These are phyloP conservation scores for Tricholoma bakamatsutake DNA, from an alignment of 768 basidiomycete species.

Conservation along the genomic window DNA sequence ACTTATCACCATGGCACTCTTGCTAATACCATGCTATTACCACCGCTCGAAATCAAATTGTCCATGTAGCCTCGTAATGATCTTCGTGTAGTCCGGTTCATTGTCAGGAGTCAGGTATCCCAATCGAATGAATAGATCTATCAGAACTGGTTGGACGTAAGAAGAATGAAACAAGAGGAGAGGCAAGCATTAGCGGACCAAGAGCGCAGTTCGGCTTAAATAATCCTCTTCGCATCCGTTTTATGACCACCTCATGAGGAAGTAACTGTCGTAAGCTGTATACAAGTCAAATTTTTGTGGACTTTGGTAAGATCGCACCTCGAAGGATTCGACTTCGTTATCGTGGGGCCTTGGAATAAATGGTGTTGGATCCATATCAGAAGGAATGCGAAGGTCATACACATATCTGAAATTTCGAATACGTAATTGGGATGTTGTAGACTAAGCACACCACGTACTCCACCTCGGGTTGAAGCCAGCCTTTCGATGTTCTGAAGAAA, in stretches of 20 bases:
- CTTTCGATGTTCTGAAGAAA: slow-evolving; percentile 43
- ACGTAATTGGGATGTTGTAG: not conserved
- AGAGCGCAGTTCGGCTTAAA: slow-evolving; percentile 95
- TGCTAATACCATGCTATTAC: slow-evolving; percentile 20
- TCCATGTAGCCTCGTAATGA: slow-evolving; percentile 69
- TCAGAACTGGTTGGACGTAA: slow-evolving; percentile 51
- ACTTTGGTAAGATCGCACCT: slow-evolving; percentile 39
- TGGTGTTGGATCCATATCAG: slow-evolving; percentile 35
- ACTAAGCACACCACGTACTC: slow-evolving; percentile 42
- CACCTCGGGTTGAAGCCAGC: slow-evolving; percentile 86
- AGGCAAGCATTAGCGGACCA: slow-evolving; percentile 38
- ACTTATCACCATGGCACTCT: too few species aligned
- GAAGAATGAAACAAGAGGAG: not conserved
- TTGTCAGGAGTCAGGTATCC: slow-evolving; percentile 84
- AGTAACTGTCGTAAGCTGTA: slow-evolving; percentile 47
- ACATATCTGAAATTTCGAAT: slow-evolving; percentile 49
- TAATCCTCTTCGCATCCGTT: slow-evolving; percentile 56
- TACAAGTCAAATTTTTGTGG: not conserved
- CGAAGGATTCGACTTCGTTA: slow-evolving; percentile 92
- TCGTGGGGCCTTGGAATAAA: slow-evolving; percentile 74
- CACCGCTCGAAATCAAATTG: slow-evolving; percentile 60
- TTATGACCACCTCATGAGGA: slow-evolving; percentile 52
- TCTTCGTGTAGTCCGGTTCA: slow-evolving; percentile 78
- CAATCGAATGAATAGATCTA: slow-evolving; percentile 86
- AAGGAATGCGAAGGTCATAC: slow-evolving; percentile 76